Evolutionary conservation across 495 filamentous ascomycete genomes (phyloP).

Genomic region (Xylaria bambusicola): DNA sequence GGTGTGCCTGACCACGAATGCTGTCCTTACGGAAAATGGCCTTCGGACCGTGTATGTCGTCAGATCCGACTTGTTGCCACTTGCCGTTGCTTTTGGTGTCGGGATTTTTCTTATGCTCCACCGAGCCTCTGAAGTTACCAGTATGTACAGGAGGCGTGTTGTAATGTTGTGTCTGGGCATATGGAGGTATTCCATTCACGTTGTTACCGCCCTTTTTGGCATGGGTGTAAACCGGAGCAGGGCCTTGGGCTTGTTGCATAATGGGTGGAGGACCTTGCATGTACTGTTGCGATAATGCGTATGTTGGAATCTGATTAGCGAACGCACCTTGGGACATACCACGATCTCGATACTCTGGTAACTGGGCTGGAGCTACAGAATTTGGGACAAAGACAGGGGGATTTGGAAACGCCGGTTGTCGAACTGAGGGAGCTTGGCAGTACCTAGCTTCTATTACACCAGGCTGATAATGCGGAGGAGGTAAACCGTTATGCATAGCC

Average conservation of each 20-base stretch:
- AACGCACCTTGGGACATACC: background rate
- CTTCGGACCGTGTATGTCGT: constrained; percentile 25
- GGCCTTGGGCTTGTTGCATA: background rate
- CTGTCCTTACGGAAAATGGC: constrained; percentile 14
- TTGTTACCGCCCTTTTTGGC: background rate
- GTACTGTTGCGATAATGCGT: background rate
- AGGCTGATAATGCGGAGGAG: background rate
- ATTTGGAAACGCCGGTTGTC: background rate
- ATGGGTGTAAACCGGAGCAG: background rate
- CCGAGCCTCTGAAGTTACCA: background rate
- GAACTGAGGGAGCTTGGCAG: background rate
- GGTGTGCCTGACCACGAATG: background rate
- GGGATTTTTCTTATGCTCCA: background rate
- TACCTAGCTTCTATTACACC: background rate
- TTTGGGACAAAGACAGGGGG: background rate
- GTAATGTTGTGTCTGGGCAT: background rate
- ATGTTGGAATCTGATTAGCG: constrained; percentile 2
- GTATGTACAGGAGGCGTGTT: background rate
- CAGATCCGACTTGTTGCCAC: constrained; percentile 17
- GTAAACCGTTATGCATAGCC: background rate
- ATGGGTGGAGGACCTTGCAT: background rate
- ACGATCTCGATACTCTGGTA: background rate
- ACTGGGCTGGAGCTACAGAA: background rate
- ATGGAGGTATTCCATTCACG: background rate
- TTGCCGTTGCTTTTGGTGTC: constrained; percentile 2